Percentiles rank a stretch among this genome's conserved stretches.
Evolutionary conservation across 345 rosid genomes (phyloP).

Genomic region (Salix arbutifolia): DNA sequence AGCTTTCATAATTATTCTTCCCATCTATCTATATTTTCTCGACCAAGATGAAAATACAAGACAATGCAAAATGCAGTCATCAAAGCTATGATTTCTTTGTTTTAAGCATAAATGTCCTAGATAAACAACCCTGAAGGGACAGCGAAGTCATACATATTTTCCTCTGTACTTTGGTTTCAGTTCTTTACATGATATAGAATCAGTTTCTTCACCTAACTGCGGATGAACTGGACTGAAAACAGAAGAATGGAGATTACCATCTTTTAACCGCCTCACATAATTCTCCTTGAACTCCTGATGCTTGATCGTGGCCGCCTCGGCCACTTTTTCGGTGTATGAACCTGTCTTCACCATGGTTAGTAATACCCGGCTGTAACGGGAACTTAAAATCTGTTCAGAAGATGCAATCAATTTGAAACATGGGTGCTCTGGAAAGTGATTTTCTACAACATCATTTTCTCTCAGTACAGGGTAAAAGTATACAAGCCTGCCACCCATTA

Average conservation of each 20-base stretch:
- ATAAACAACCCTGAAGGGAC: neutral
- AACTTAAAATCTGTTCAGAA: constrained; percentile 88
- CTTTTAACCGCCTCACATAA: constrained; percentile 85
- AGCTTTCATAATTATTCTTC: neutral
- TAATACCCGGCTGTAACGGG: constrained; percentile 73
- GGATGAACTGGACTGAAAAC: constrained; percentile 63
- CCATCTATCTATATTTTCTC: neutral
- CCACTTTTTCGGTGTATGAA: constrained; percentile 52
- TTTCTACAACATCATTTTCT: constrained; percentile 50
- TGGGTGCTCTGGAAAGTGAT: constrained; percentile 65
- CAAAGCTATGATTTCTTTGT: neutral
- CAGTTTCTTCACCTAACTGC: constrained; percentile 22
- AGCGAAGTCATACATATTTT: constrained; percentile 52
- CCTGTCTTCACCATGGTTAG: constrained; percentile 77
- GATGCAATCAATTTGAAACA: constrained; percentile 68
- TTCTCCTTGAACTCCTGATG: constrained; percentile 85
- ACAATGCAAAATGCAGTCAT: neutral
- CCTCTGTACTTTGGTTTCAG: constrained; percentile 81
- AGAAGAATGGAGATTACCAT: constrained; percentile 81
- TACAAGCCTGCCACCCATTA: constrained; percentile 84
- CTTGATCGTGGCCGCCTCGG: constrained; percentile 54
- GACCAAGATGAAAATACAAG: neutral
- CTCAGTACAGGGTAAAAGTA: constrained; percentile 77
- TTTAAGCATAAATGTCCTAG: neutral
- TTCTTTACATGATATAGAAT: constrained; percentile 49